Percentiles rank a stretch among this genome's conserved stretches.
phyloP scores from a whole-genome alignment of 768 basidiomycete genomes.

The Rhizopogon vesiculosus region DNA sequence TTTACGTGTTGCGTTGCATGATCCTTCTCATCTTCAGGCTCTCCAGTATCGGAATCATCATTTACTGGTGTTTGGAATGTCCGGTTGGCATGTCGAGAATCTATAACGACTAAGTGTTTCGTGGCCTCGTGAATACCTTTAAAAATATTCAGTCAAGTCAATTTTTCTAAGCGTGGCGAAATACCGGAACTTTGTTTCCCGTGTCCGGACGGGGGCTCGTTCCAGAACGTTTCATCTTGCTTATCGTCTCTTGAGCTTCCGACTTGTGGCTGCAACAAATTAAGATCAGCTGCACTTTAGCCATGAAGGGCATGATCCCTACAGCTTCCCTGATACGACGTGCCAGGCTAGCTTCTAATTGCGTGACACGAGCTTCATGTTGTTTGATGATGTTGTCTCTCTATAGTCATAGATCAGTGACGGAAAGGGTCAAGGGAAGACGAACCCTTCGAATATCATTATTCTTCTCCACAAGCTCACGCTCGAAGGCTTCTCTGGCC shows the following conservation, averaged over 20 bases:
- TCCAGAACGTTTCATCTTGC: slow-evolving; percentile 1
- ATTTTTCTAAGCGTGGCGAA: background rate
- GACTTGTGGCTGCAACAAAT: background rate
- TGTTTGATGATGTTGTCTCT: slow-evolving; percentile 43
- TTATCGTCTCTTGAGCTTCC: slow-evolving; percentile 1
- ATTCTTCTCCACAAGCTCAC: slow-evolving; percentile 46
- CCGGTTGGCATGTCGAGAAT: background rate
- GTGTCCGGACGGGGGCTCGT: background rate
- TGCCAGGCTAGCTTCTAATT: slow-evolving; percentile 43
- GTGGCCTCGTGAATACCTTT: background rate
- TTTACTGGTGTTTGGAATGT: slow-evolving; percentile 19
- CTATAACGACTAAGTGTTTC: background rate
- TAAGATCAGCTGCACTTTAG: background rate
- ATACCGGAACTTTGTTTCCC: slow-evolving; percentile 1
- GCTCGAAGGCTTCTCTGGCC: slow-evolving; percentile 45
- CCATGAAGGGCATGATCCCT: background rate
- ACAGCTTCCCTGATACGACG: slow-evolving; percentile 37
- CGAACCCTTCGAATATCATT: slow-evolving; percentile 53
- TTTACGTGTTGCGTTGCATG: slow-evolving; percentile 17
- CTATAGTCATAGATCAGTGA: slow-evolving; percentile 23
- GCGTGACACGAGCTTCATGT: slow-evolving; percentile 38
- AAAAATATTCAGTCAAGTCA: background rate
- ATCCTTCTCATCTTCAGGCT: slow-evolving; percentile 18
- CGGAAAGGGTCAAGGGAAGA: slow-evolving; percentile 4
- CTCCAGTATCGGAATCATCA: slow-evolving; percentile 23